These are phyloP conservation scores for Acorus calamus DNA, from an alignment of 106 monocot genomes.

Conservation along the genomic window DNA sequence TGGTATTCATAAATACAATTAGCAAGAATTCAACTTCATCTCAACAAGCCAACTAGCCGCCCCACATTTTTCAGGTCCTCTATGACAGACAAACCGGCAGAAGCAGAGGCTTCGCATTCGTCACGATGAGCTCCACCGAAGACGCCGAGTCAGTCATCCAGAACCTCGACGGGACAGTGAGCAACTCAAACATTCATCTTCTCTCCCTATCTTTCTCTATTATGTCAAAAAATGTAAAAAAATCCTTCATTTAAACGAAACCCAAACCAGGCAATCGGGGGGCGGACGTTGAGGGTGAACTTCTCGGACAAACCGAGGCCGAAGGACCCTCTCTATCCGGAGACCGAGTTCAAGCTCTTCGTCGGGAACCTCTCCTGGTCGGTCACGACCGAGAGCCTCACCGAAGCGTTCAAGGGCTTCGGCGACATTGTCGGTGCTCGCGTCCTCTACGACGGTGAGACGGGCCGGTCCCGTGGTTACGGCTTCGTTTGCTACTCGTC, in stretches of 20 bases:
- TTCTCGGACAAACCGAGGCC: conserved; percentile 76
- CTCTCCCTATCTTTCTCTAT: too few relatives aligned
- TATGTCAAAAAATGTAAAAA: too few relatives aligned
- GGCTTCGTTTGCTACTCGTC: conserved; percentile 80
- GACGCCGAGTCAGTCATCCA: conserved; percentile 72
- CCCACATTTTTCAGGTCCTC: conserved; percentile 40
- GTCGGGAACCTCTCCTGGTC: conserved; percentile 90
- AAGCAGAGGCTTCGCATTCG: conserved; percentile 95
- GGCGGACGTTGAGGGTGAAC: conserved; percentile 71
- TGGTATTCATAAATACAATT: too few relatives aligned
- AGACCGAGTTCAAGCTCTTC: conserved; percentile 85
- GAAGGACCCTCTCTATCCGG: conserved; percentile 61
- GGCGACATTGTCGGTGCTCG: conserved; percentile 76
- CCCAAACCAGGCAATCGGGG: conserved; percentile 54
- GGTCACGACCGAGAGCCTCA: conserved; percentile 60
- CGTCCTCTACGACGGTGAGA: conserved; percentile 80
- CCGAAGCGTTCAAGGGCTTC: conserved; percentile 43
- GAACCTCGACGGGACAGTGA: conserved; percentile 81
- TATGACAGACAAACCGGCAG: conserved; percentile 76
- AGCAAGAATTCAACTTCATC: too few relatives aligned
- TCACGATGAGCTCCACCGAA: conserved; percentile 65
- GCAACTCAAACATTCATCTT: background rate
- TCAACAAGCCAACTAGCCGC: too few relatives aligned
- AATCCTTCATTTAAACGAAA: too few relatives aligned
- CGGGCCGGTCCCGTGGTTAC: conserved; percentile 75